phyloP scores from a whole-genome alignment of 73 alveolate species.

The Paramecium primaurelia region DNA sequence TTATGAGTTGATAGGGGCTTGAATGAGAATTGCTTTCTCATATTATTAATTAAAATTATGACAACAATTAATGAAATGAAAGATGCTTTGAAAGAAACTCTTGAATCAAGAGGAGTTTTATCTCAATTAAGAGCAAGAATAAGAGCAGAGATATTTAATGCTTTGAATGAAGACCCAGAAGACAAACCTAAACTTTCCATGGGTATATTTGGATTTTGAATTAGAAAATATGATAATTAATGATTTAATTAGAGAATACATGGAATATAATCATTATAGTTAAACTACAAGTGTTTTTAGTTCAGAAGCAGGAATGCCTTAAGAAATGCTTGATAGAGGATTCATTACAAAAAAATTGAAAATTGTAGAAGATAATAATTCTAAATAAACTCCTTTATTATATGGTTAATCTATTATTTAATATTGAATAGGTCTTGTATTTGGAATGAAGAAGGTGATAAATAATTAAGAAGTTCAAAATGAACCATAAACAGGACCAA shows the following conservation, averaged over 20 bases:
- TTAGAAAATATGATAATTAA: slow-evolving; percentile 92
- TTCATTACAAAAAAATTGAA: slow-evolving; percentile 83
- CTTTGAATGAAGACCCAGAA: slow-evolving; percentile 83
- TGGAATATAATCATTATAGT: slow-evolving; percentile 85
- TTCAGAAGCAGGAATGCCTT: slow-evolving; percentile 95
- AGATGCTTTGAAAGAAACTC: slow-evolving; percentile 90
- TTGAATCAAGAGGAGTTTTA: slow-evolving; percentile 89
- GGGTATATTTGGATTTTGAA: slow-evolving; percentile 20
- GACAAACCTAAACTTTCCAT: slow-evolving; percentile 85
- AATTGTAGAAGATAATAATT: slow-evolving; percentile 72
- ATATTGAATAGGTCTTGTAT: slow-evolving; percentile 49
- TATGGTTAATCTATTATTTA: slow-evolving; percentile 58
- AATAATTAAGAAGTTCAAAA: neutral
- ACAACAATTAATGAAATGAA: slow-evolving; percentile 93
- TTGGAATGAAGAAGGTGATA: slow-evolving; percentile 66
- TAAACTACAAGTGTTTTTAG: slow-evolving; percentile 83
- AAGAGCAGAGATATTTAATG: slow-evolving; percentile 92
- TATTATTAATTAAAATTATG: slow-evolving; percentile 63
- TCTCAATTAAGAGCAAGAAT: slow-evolving; percentile 88
- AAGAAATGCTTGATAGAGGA: slow-evolving; percentile 88
- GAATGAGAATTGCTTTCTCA: neutral
- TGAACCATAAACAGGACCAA: neutral
- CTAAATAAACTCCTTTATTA: slow-evolving; percentile 81
- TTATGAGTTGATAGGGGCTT: neutral
- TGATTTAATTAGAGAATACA: slow-evolving; percentile 95